Evolutionary conservation across 495 filamentous ascomycete genomes (phyloP).

Genomic region (Penicillium parvum): DNA sequence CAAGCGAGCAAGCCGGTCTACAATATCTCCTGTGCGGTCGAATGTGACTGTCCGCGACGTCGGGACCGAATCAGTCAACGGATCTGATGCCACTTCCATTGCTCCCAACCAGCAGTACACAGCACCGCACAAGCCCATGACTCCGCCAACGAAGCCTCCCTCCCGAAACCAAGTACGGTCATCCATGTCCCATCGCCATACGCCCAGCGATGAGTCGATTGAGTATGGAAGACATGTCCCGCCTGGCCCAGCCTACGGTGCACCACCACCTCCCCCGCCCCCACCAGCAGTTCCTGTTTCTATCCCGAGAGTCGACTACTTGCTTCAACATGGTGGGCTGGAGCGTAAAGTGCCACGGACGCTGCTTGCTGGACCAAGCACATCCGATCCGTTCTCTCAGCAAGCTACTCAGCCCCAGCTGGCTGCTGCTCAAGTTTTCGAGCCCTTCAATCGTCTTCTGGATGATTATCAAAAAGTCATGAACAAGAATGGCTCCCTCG

Average conservation of each 20-base stretch:
- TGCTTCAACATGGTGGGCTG: conserved; percentile 81
- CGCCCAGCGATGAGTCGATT: conserved; percentile 35
- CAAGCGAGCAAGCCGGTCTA: conserved; percentile 34
- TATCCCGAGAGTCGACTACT: conserved; percentile 81
- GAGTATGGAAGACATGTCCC: conserved; percentile 41
- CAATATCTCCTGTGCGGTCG: conserved; percentile 32
- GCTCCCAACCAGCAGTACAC: conserved; percentile 54
- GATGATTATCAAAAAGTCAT: conserved; percentile 84
- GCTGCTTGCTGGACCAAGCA: conserved; percentile 50
- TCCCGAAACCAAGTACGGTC: conserved; percentile 40
- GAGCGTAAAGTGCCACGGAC: conserved; percentile 58
- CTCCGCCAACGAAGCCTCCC: conserved; percentile 36
- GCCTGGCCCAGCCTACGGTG: conserved; percentile 28
- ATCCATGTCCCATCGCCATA: conserved; percentile 31
- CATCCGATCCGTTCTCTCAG: conserved; percentile 41
- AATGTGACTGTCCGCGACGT: conserved; percentile 36
- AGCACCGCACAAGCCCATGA: conserved; percentile 34
- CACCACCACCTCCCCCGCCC: conserved; percentile 77
- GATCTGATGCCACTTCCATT: conserved; percentile 65
- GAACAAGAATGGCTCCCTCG: conserved; percentile 76
- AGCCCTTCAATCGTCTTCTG: conserved; percentile 71
- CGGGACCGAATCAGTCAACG: conserved; percentile 42
- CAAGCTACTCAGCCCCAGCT: conserved; percentile 29
- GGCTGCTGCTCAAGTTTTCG: conserved; percentile 63
- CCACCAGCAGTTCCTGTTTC: conserved; percentile 64